Evolutionary conservation across 345 rosid species (phyloP).

Genomic region (Moricandia arvensis): DNA sequence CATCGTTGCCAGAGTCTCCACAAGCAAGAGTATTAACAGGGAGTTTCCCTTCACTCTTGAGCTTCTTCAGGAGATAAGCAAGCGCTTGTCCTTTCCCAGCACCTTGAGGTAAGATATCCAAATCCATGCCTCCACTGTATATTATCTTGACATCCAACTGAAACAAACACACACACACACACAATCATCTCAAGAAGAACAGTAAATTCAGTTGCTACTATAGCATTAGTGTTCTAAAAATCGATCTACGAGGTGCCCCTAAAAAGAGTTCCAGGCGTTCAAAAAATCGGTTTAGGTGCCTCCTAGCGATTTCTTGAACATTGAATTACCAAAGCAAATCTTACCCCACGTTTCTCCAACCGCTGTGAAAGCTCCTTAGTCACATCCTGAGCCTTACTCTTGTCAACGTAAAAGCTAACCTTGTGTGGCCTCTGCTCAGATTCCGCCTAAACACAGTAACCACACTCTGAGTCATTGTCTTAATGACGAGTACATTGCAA

Average conservation of each 20-base stretch:
- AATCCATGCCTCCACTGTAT: conserved; percentile 93
- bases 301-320: too few relatives aligned
- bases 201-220: not conserved
- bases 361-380: conserved; percentile 55
- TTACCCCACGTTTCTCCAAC: conserved; percentile 67
- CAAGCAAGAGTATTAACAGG: conserved; percentile 90
- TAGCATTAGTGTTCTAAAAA: not conserved
- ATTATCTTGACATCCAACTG: conserved; percentile 94
- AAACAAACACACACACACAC: not conserved
- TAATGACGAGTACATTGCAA: not conserved
- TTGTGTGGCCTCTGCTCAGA: conserved; percentile 90
- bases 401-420: conserved; percentile 85
- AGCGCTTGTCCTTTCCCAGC: conserved; percentile 99
- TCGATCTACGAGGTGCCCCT: too few relatives aligned
- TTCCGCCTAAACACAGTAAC: conserved; percentile 65
- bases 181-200: not conserved
- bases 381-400: conserved; percentile 70
- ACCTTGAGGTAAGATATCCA: conserved; percentile 92
- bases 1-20: conserved; percentile 99
- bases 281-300: too few relatives aligned
- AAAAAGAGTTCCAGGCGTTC: too few relatives aligned
- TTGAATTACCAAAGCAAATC: conserved; percentile 7
- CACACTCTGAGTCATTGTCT: conserved; percentile 8
- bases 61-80: conserved; percentile 75
- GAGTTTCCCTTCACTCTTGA: conserved; percentile 62